phyloP scores from a whole-genome alignment of 805 yeast species.

The Myxozyma melibiosi region DNA sequence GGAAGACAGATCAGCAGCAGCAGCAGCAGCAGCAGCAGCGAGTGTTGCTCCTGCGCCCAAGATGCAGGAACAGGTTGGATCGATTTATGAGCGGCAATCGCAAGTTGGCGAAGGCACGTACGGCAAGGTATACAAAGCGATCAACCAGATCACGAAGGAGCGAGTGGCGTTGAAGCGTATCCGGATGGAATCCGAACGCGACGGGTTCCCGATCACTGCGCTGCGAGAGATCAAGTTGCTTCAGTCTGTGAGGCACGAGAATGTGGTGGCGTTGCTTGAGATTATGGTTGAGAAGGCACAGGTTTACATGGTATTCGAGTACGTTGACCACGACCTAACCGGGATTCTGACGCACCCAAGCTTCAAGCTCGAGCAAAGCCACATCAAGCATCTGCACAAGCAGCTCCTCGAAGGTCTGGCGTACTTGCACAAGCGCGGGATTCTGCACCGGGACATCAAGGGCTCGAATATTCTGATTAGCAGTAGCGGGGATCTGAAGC shows the following conservation, averaged over 20 bases:
- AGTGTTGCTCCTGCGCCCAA: not conserved
- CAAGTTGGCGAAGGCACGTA: slow-evolving; percentile 99
- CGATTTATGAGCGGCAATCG: slow-evolving; percentile 63
- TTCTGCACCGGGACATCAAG: slow-evolving; percentile 87
- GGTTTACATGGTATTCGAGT: slow-evolving; percentile 88
- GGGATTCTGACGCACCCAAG: slow-evolving; percentile 81
- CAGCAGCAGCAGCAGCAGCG: not conserved
- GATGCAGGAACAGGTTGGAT: slow-evolving; percentile 18
- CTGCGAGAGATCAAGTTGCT: slow-evolving; percentile 84
- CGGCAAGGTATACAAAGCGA: slow-evolving; percentile 92
- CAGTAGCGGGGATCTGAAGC: slow-evolving; percentile 72
- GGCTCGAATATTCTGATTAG: slow-evolving; percentile 92
- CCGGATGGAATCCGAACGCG: slow-evolving; percentile 82
- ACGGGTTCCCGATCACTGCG: slow-evolving; percentile 96
- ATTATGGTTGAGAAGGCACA: slow-evolving; percentile 80
- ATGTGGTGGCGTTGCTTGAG: slow-evolving; percentile 79
- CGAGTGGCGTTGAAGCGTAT: slow-evolving; percentile 85
- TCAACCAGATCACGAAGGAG: slow-evolving; percentile 64
- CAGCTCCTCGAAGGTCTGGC: slow-evolving; percentile 81
- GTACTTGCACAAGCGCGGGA: slow-evolving; percentile 66
- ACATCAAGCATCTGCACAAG: slow-evolving; percentile 77
- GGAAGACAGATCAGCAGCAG: not conserved
- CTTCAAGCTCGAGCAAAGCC: slow-evolving; percentile 61
- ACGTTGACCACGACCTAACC: slow-evolving; percentile 89
- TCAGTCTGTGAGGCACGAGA: slow-evolving; percentile 79